Conservation (phyloP, 352 stramenopile species). For the Globisporangium cederbergense region DNA sequence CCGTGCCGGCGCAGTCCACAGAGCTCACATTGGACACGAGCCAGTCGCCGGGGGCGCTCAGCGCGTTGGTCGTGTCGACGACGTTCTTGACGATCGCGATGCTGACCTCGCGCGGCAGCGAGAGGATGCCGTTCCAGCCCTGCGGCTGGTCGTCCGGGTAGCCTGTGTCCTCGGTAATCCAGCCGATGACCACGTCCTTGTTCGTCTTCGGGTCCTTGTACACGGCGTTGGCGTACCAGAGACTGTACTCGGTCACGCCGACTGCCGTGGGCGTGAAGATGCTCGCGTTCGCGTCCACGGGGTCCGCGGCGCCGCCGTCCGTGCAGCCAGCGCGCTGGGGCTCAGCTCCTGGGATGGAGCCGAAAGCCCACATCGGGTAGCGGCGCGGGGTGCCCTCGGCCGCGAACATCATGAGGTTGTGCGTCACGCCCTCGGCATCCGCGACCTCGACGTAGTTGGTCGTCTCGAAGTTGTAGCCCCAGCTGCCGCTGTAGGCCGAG, state of each 20-base stretch:
- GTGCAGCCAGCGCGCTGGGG: slow-evolving; percentile 7
- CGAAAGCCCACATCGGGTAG: slow-evolving; percentile 64
- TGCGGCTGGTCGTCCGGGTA: slow-evolving; percentile 46
- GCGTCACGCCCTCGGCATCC: slow-evolving; percentile 48
- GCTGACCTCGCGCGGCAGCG: slow-evolving; percentile 45
- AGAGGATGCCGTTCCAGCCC: slow-evolving; percentile 67
- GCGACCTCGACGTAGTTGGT: slow-evolving; percentile 57
- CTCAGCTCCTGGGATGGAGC: slow-evolving; percentile 22
- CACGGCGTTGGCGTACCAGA: slow-evolving; percentile 71
- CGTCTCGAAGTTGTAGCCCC: slow-evolving; percentile 69
- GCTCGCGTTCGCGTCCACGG: slow-evolving; percentile 22
- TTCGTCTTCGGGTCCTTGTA: slow-evolving; percentile 53
- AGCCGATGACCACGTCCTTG: slow-evolving; percentile 59
- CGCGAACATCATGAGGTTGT: slow-evolving; percentile 70
- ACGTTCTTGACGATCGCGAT: slow-evolving; percentile 53
- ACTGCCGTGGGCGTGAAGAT: slow-evolving; percentile 57
- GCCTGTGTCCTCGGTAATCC: slow-evolving; percentile 59
- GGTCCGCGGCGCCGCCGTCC: slow-evolving; percentile 15
- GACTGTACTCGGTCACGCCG: slow-evolving; percentile 52
- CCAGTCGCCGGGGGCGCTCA: slow-evolving; percentile 52
- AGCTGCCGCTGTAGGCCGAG: slow-evolving; percentile 50
- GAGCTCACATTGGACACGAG: slow-evolving; percentile 41
- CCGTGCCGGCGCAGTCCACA: slow-evolving; percentile 25
- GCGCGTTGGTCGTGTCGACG: slow-evolving; percentile 40
- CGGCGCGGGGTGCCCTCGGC: slow-evolving; percentile 42